Conservation (phyloP, 495 filamentous ascomycete species). For the Aspergillus homomorphus region DNA sequence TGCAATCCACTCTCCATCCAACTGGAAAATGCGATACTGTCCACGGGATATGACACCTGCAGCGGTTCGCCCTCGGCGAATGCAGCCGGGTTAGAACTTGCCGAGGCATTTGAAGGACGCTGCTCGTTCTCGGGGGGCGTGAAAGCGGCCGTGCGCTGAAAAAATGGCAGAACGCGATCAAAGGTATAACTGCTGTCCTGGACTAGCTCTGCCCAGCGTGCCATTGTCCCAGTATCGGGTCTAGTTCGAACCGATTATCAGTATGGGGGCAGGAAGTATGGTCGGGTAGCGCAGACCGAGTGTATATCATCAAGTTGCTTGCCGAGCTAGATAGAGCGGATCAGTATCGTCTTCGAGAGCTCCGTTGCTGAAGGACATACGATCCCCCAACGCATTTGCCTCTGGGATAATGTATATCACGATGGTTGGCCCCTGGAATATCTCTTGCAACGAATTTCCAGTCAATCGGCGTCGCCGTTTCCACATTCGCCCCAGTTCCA, state of each 20-base stretch:
- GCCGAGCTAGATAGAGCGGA: slow-evolving; percentile 24
- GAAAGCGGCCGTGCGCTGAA: slow-evolving; percentile 49
- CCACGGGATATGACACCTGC: slow-evolving; percentile 50
- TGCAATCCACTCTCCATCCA: slow-evolving; percentile 37
- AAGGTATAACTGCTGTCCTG: slow-evolving; percentile 55
- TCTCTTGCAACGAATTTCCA: slow-evolving; percentile 44
- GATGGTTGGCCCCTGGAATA: slow-evolving; percentile 30
- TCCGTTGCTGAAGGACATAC: slow-evolving; percentile 18
- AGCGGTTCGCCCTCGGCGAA: slow-evolving; percentile 43
- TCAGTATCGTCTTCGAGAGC: neutral
- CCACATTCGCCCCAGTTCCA: slow-evolving; percentile 32
- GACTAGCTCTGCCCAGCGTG: slow-evolving; percentile 56
- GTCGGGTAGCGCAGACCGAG: slow-evolving; percentile 23
- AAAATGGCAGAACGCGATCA: slow-evolving; percentile 52
- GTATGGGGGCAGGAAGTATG: neutral
- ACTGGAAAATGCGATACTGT: slow-evolving; percentile 40
- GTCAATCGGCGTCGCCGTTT: slow-evolving; percentile 38
- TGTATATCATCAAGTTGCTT: slow-evolving; percentile 38
- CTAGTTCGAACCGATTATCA: slow-evolving; percentile 19
- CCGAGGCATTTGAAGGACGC: slow-evolving; percentile 41
- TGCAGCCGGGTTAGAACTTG: slow-evolving; percentile 37
- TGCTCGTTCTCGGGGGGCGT: slow-evolving; percentile 44
- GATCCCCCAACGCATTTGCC: slow-evolving; percentile 41
- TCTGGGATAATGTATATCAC: slow-evolving; percentile 39
- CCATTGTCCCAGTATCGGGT: slow-evolving; percentile 36